phyloP scores from a whole-genome alignment of 352 stramenopile species.

The Phytopythium helicoides region DNA sequence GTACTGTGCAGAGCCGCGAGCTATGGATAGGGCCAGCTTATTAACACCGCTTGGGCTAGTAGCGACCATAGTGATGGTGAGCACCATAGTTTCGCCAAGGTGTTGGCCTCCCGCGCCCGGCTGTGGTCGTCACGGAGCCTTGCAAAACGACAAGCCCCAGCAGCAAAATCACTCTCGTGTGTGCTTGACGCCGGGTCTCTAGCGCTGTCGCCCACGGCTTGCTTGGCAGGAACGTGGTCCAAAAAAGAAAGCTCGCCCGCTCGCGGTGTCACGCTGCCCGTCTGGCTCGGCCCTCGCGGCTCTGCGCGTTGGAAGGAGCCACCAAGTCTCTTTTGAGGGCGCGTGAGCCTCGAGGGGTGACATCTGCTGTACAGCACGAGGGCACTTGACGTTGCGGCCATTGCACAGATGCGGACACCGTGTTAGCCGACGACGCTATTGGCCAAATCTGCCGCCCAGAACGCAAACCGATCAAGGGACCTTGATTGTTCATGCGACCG shows the following conservation, averaged over 20 bases:
- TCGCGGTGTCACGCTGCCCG: conserved; percentile 1
- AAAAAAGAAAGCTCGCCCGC: conserved; percentile 5
- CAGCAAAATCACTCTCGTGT: not conserved
- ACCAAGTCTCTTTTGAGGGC: not conserved
- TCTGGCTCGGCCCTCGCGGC: conserved; percentile 1
- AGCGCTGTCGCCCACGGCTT: not conserved
- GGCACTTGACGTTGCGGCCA: not conserved
- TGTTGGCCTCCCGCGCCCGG: not conserved
- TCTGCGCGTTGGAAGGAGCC: conserved; percentile 2
- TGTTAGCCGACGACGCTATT: too few relatives aligned
- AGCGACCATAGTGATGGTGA: not conserved
- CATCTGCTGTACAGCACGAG: not conserved
- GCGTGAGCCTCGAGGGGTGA: not conserved
- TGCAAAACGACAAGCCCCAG: not conserved
- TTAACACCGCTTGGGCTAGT: not conserved
- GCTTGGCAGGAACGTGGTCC: conserved; percentile 4
- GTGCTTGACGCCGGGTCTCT: not conserved
- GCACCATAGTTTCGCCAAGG: conserved; percentile 2
- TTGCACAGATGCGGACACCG: too few relatives aligned
- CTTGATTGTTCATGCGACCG: too few relatives aligned
- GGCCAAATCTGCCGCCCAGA: not conserved
- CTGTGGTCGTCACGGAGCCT: conserved; percentile 1
- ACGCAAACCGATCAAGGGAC: not conserved
- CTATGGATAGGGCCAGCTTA: too few relatives aligned
- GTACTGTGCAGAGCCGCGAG: not conserved